Base-by-base conservation (phyloP, 768 basidiomycete species). In the Clitopilus hobsonii region DNA sequence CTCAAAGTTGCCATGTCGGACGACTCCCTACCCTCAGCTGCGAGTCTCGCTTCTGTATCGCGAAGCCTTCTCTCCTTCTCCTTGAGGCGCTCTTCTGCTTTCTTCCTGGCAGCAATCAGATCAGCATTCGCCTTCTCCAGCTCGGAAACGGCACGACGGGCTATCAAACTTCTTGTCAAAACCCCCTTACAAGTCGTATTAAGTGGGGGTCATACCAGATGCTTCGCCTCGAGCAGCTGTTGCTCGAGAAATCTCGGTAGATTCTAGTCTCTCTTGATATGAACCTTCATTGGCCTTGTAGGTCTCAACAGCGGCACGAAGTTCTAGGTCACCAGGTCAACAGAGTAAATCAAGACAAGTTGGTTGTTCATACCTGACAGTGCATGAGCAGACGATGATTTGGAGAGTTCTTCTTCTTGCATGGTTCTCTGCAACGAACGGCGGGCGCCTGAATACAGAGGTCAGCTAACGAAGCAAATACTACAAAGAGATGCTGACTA, bases 21-120 rank as follows among this genome's bases (percentile, higher is more conserved):
- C 11, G 80, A 80, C 53, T 87, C 85, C 11, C 79, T 80, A n/a
- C 79, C 80, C 52, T 84, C 87, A 50, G 87, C 83, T 30, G 86
- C 85, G 0, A 89, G 73, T 59, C 82, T 83, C 30, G 72, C 69
- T 56, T 88, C 83, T 5, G 89, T 69, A n/a, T 86, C 82, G 26
- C 69, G 78, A 26, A 85, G 64, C 52, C 78, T 78, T 45, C 71
- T 69, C 59, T 86, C 84, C 0, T 83, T 74, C 0, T 65, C 65
- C 53, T 77, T 74, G 14, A 86, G 61, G 10, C 72, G 74, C 41
- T 78, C 75, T 60, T 84, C 77, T 0, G 74, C 66, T 8, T 74
- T 71, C 59, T 84, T 82, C 23, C 77, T 76, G 49, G 87, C 84
- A 8, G 77, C 73, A 7, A 71, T 63, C 0, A 77, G 66, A 25